These are phyloP conservation scores for Solanum chacoense DNA, from an alignment of 305 asterid species.

Conservation along the genomic window DNA sequence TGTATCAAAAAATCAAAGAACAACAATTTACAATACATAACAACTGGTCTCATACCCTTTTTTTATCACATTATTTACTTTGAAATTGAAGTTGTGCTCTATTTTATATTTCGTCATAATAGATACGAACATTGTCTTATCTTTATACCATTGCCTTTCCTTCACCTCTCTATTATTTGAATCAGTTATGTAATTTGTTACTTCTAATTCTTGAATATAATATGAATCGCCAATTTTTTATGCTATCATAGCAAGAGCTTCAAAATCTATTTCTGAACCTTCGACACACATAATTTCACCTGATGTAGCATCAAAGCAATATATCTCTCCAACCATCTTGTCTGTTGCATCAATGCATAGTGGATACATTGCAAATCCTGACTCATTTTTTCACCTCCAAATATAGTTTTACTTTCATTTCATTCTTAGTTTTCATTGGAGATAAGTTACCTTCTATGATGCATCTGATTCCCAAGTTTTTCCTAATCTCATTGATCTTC, in stretches of 20 bases:
- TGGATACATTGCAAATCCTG: neutral
- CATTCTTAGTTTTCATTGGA: neutral
- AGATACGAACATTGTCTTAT: neutral
- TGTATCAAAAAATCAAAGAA: neutral
- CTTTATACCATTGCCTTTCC: neutral
- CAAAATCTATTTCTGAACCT: neutral
- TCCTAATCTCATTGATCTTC: neutral
- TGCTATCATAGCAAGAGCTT: neutral
- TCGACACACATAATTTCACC: neutral
- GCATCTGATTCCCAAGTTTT: neutral
- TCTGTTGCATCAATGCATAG: neutral
- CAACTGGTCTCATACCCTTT: neutral
- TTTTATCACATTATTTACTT: neutral
- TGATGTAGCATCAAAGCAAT: neutral
- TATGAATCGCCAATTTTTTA: neutral
- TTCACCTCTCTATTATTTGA: neutral
- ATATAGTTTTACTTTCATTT: neutral
- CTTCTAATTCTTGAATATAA: neutral
- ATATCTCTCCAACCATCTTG: neutral
- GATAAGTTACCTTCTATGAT: neutral
- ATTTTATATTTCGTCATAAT: neutral
- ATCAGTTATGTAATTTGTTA: neutral
- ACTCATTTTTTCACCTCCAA: neutral
- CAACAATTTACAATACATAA: neutral
- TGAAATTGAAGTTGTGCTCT: neutral